Conservation (phyloP, 2,329 filamentous ascomycete species). For the Fusarium robinianum region DNA sequence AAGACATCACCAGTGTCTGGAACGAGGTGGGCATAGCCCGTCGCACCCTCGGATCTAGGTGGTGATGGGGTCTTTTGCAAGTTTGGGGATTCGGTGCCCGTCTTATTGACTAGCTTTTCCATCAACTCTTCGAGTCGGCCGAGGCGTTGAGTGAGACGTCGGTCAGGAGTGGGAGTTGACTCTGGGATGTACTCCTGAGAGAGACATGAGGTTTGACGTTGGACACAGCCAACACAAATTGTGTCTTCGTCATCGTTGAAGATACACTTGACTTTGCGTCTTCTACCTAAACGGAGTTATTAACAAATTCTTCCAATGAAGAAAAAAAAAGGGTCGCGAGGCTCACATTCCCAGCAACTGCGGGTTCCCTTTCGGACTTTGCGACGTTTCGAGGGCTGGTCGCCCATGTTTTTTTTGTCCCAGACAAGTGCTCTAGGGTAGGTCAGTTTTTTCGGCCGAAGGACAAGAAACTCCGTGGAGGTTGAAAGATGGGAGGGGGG, state of each 20-base stretch:
- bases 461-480: neutral
- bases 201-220: slow-evolving; percentile 48
- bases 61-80: slow-evolving; percentile 15
- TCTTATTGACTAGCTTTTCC: slow-evolving; percentile 49
- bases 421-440: neutral
- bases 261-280: slow-evolving; percentile 59
- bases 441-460: slow-evolving; percentile 29
- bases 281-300: slow-evolving; percentile 34
- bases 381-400: slow-evolving; percentile 30
- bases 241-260: slow-evolving; percentile 47
- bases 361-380: slow-evolving; percentile 60
- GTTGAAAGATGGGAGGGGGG: neutral
- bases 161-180: slow-evolving; percentile 42
- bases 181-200: slow-evolving; percentile 52
- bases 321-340: neutral
- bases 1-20: slow-evolving; percentile 37
- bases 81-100: neutral
- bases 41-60: slow-evolving; percentile 25
- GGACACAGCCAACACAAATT: slow-evolving; percentile 52
- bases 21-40: slow-evolving; percentile 6
- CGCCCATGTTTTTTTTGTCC: slow-evolving; percentile 17
- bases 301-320: neutral
- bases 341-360: slow-evolving; percentile 64
- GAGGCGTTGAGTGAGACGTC: slow-evolving; percentile 49
- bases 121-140: slow-evolving; percentile 53